A percentile compares a stretch with the other conserved stretches of the same genome.
phyloP scores from a whole-genome alignment of 2,329 filamentous ascomycete genomes.

The Fusarium piperis region DNA sequence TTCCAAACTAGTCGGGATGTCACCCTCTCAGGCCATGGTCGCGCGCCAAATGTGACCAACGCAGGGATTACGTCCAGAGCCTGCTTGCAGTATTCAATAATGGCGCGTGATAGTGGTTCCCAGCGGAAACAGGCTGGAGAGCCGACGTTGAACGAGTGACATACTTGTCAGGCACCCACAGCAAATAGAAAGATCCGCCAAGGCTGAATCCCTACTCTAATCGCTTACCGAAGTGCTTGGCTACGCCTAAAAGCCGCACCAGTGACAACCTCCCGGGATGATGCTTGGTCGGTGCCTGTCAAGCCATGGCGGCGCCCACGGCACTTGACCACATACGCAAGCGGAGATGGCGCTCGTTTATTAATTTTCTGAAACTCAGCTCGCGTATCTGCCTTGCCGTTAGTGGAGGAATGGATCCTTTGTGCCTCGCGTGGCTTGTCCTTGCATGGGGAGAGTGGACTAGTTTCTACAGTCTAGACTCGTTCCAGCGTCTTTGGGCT shows the following conservation, averaged over 20 bases:
- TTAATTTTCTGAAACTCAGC: not conserved
- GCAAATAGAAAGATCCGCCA: not conserved
- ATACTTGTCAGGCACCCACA: not conserved
- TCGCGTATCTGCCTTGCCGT: not conserved
- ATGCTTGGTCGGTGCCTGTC: not conserved
- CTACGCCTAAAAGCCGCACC: not conserved
- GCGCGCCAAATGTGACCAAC: not conserved
- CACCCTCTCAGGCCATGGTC: not conserved
- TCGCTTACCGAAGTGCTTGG: not conserved
- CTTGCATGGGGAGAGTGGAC: not conserved
- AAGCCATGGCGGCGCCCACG: not conserved
- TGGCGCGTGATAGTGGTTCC: not conserved
- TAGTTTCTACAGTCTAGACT: not conserved
- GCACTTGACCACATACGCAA: not conserved
- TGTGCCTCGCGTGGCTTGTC: not conserved
- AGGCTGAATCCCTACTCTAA: not conserved
- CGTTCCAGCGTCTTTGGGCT: not conserved
- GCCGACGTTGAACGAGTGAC: not conserved
- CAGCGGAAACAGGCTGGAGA: not conserved
- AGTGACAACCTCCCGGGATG: not conserved
- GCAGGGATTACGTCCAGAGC: not conserved
- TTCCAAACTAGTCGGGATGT: not conserved
- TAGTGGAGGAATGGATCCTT: not conserved
- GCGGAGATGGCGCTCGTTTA: not conserved
- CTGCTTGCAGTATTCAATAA: not conserved